Base-by-base conservation (phyloP, 2,329 filamentous ascomycete genomes). In the Penicillium crustosum region DNA sequence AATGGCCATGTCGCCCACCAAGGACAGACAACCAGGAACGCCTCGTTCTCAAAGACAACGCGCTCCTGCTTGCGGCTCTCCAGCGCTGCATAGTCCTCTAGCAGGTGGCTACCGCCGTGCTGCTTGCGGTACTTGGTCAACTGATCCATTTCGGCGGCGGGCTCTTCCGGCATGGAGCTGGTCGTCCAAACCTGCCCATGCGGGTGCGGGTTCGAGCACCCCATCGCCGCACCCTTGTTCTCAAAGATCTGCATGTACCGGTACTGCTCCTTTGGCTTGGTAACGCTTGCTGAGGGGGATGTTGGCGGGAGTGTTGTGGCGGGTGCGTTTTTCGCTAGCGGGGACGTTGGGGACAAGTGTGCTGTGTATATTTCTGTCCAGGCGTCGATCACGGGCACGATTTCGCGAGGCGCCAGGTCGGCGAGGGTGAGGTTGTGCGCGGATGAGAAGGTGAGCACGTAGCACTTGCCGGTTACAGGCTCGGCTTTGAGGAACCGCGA, bases 1-100 rank as follows among this genome's bases (percentile, higher is more conserved):
- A 97, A 99, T 0, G 94, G 94, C 94, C 94, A 99, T 19, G 91
- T 83, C 0, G 91, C 94, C 94, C 94, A 99, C 92, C 94, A 99
- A 0, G 94, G 94, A 69, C 93, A 96, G 17, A 97, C 85, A 0
- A 93, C 88, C 42, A 96, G 79, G 74, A 97, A 99, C 0, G 82
- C 82, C 12, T 84, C 84, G 72, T 99, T 99, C 73, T 95, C 87
- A 72, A 90, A 96, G 0, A 99, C 89, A 9, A 96, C 83, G 12
- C 94, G 86, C 76, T 96, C 92, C 65, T 86, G 78, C 78, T 95
- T 95, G 67, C 87, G 82, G 53, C 88, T 79, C 74, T 99, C 94
- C 4, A 97, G 80, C 68, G 86, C 83, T 1, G 89, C 91, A 70
- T 97, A 99, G 75, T 97, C 94, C 19, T 84, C 88, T 7, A 99